A percentile compares a stretch with the other conserved stretches of the same genome.
phyloP scores from a whole-genome alignment of 2,329 filamentous ascomycete species.

The Tolypocladium album region DNA sequence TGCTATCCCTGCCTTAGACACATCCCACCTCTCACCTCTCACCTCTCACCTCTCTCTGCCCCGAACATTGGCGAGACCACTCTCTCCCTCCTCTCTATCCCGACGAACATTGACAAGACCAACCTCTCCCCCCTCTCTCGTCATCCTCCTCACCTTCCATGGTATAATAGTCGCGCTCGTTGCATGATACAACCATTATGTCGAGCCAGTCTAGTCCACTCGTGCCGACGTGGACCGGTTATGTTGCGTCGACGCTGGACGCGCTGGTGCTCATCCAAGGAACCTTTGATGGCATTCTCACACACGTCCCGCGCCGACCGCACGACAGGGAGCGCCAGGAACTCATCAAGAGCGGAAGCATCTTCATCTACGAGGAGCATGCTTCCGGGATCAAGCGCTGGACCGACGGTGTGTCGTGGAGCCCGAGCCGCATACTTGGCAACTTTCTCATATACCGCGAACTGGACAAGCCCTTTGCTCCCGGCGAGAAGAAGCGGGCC shows the following conservation, averaged over 20 bases:
- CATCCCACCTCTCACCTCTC: neutral
- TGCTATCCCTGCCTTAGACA: neutral
- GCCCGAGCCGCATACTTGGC: conserved; percentile 72
- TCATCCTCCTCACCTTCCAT: neutral
- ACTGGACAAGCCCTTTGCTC: conserved; percentile 64
- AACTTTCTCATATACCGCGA: conserved; percentile 84
- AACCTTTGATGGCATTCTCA: conserved; percentile 57
- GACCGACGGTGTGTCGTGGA: conserved; percentile 90
- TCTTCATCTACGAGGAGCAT: conserved; percentile 89
- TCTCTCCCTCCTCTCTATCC: neutral
- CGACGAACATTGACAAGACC: neutral
- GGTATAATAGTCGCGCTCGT: neutral
- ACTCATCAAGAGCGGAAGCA: conserved; percentile 72
- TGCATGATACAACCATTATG: conserved; percentile 11
- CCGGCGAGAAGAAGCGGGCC: conserved; percentile 76
- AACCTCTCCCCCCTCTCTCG: neutral
- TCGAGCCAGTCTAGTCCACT: conserved; percentile 24
- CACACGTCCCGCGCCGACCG: conserved; percentile 71
- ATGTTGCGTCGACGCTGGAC: conserved; percentile 60
- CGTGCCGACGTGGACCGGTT: conserved; percentile 56
- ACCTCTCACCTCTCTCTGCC: neutral
- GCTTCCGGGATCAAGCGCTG: conserved; percentile 87
- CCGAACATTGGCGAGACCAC: neutral
- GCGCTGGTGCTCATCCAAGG: conserved; percentile 74
- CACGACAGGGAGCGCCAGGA: conserved; percentile 72